Base-by-base conservation (phyloP, 495 filamentous ascomycete genomes). In the Penicillium fimorum region DNA sequence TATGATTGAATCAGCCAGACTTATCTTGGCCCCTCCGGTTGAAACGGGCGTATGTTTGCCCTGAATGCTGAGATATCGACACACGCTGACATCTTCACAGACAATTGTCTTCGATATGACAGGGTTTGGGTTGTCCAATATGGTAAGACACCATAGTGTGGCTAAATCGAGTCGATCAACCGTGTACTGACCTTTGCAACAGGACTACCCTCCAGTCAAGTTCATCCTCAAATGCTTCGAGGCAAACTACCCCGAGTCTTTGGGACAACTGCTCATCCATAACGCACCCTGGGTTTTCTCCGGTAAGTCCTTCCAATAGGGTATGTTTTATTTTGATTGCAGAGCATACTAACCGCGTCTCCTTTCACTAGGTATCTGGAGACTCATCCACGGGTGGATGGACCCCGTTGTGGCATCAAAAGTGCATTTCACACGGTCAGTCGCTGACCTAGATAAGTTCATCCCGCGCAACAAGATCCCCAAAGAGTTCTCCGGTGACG, bases 161-260 rank as follows among this genome's bases (percentile, higher is more conserved):
- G 7, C 10, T 20, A 33, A 1, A 22, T 18, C 22, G 7, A 12
- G 3, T 15, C 0, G 22, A 1, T 8, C 9, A 13, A 12, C 7
- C 15, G 1, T 5, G 11, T 27, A 13, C 17, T 62, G 12, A 61
- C 32, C 43, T n/a, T 5, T 17, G 4, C 2, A n/a, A 27, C 41
- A 90, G 88, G 92, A 97, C 67, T 96, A 96, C 69, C 82, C 87
- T 0, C 91, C 92, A 0, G 89, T 96, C 22, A 96, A 91, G 66
- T 96, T 95, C 75, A 92, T 97, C 79, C 91, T 96, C 73, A 91
- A 91, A 72, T 92, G 89, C 68, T 96, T 96, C 65, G 92, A 96
- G 75, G 90, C 89, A 22, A 95, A 96, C 70, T 97, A 96, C 66
- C 92, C 92, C 11, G 92, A 96, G 68, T 87, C 76, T 47, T 78